Base-by-base conservation (phyloP, 306 rosid genomes). In the Rosa rugosa region DNA sequence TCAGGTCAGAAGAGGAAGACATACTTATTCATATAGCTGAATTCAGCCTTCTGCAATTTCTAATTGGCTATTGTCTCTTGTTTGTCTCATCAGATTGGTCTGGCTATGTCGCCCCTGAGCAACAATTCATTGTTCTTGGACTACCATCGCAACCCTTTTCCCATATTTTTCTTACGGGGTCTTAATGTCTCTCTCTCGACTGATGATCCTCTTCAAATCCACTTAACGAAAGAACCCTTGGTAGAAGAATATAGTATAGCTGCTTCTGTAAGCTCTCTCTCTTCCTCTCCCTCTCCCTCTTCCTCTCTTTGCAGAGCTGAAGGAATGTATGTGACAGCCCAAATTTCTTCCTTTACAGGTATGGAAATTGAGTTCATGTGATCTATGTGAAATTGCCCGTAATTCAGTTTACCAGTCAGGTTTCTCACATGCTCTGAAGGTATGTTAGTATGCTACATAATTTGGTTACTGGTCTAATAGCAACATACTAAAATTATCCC, bases 241-340 rank as follows among this genome's bases (percentile, higher is more conserved):
- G 99, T 95, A 67, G 99, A 95, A 86, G 99, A 95, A 81, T 95
- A 95, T 47, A 95, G 99, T 80, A 95, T 95, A 76, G 99, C 99
- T 78, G 99, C 99, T 81, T 95, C 99, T 34, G 99, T 95, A 82
- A 95, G 99, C 60, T 80, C 70, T 82, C 71, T 57, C 65, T 78
- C 42, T 70, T 71, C 69, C 84, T 77, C 76, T 12, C 36, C 36
- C 36, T 83, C 84, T 69, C 79, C 36, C 66, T 40, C 57, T 65
- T 73, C 64, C 77, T 60, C 36, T 69, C 72, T 16, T 8, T 31
- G 60, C 27, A 66, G 16, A 38, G 27, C 41, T 63, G 45, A 68
- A 17, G 41, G 54, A 13, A 74, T 40, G 12, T 44, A 45, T 70
- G 80, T 46, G 60, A 69, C 27, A 59, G 72, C 75, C n/a, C 70